Evolutionary conservation across 2,329 filamentous ascomycete species (phyloP).

Genomic region (Aspergillus oerlinghausenensis): DNA sequence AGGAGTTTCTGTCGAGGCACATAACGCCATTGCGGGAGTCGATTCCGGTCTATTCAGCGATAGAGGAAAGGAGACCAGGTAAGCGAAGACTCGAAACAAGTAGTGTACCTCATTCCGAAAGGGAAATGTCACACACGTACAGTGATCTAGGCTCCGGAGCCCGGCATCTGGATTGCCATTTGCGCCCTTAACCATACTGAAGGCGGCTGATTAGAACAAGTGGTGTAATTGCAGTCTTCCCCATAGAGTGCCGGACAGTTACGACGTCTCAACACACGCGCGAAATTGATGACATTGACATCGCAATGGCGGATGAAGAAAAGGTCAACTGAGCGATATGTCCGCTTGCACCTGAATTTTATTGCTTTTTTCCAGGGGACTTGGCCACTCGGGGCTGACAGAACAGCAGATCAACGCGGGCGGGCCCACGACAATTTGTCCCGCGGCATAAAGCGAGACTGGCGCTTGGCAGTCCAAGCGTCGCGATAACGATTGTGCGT

Average conservation of each 20-base stretch:
- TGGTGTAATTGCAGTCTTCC: conserved; percentile 11
- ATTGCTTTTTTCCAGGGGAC: not conserved
- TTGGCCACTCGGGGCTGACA: not conserved
- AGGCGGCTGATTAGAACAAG: conserved; percentile 15
- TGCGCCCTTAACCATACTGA: conserved; percentile 35
- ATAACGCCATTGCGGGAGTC: conserved; percentile 86
- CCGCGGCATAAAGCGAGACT: not conserved
- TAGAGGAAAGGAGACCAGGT: conserved; percentile 10
- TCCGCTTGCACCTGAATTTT: not conserved
- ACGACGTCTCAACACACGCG: not conserved
- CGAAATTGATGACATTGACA: not conserved
- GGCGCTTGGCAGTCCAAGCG: not conserved
- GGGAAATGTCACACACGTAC: conserved; percentile 34
- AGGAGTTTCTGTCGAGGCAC: conserved; percentile 73
- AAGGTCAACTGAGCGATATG: not conserved
- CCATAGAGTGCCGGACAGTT: conserved; percentile 18
- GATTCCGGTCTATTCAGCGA: conserved; percentile 63
- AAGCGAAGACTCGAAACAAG: not conserved
- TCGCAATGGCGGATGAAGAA: not conserved
- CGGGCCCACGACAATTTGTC: not conserved
- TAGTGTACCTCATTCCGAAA: not conserved
- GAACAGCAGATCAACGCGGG: not conserved
- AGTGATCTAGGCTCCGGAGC: conserved; percentile 73
- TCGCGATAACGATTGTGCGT: not conserved
- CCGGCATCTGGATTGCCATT: conserved; percentile 57